These are phyloP conservation scores for Pythium myriotylum DNA, from an alignment of 352 stramenopile species.

Conservation along the genomic window DNA sequence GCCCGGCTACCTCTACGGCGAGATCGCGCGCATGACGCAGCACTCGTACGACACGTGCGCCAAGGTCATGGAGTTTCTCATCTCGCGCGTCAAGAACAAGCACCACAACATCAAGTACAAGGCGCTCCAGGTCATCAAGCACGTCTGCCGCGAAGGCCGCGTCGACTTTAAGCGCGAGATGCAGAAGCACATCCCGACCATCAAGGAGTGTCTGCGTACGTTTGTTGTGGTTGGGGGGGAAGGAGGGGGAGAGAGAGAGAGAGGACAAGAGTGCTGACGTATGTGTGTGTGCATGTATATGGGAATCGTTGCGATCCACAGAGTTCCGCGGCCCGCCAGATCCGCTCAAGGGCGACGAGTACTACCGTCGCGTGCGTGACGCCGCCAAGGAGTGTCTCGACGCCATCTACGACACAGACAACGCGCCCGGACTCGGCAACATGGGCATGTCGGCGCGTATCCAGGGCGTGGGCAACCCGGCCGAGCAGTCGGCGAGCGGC, in stretches of 20 bases:
- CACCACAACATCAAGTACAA: conserved; percentile 96
- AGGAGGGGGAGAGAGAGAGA: too few relatives aligned
- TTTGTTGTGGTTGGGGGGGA: conserved; percentile 13
- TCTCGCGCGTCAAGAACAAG: conserved; percentile 92
- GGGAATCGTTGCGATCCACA: conserved; percentile 19
- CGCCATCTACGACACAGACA: conserved; percentile 93
- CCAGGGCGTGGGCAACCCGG: conserved; percentile 74
- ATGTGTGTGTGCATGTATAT: background rate
- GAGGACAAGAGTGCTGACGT: too few relatives aligned
- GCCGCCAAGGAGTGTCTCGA: conserved; percentile 95
- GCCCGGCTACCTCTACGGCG: conserved; percentile 95
- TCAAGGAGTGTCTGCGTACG: conserved; percentile 93
- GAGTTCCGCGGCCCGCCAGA: conserved; percentile 92
- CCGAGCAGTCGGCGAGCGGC: conserved; percentile 37
- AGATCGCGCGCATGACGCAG: conserved; percentile 94
- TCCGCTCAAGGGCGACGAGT: conserved; percentile 94
- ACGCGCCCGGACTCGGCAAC: conserved; percentile 51
- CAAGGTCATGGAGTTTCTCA: conserved; percentile 91
- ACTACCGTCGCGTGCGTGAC: conserved; percentile 91
- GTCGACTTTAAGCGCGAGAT: conserved; percentile 92
- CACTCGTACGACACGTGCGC: conserved; percentile 89
- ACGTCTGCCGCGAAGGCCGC: conserved; percentile 88
- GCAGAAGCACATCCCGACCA: conserved; percentile 87
- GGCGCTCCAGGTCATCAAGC: conserved; percentile 93
- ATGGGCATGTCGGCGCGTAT: conserved; percentile 87